These are phyloP conservation scores for Exophiala sideris DNA, from an alignment of 2,329 filamentous ascomycete species.

Conservation along the genomic window DNA sequence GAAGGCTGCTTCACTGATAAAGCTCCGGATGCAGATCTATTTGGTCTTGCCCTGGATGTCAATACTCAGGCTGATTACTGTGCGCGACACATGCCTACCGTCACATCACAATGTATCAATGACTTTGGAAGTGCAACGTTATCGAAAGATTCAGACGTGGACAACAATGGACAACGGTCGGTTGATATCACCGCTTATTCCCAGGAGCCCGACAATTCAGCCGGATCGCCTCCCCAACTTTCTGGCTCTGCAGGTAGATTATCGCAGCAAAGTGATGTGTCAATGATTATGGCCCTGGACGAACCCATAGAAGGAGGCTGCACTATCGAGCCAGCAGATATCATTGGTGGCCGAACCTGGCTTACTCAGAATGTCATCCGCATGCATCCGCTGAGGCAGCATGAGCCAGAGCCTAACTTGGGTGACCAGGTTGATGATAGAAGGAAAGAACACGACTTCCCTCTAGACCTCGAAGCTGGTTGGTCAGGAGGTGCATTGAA, in stretches of 20 bases:
- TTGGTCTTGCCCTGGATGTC: constrained; percentile 2
- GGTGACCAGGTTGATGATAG: background rate
- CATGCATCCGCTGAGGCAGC: constrained; percentile 25
- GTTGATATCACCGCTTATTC: background rate
- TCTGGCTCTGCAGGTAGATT: constrained; percentile 9
- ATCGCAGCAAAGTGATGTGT: constrained; percentile 22
- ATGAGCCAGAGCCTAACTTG: constrained; percentile 4
- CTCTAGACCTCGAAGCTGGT: constrained; percentile 4
- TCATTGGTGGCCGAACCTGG: constrained; percentile 16
- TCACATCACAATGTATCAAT: constrained; percentile 8
- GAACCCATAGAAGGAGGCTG: constrained; percentile 7
- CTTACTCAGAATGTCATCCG: constrained; percentile 26
- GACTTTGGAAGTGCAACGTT: background rate
- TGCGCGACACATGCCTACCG: background rate
- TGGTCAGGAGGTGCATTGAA: constrained; percentile 10
- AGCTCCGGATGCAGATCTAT: background rate
- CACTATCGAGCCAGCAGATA: constrained; percentile 2
- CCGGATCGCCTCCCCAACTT: background rate
- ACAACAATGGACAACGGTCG: background rate
- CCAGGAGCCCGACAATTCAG: background rate
- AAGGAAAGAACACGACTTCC: constrained; percentile 3
- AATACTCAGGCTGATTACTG: constrained; percentile 4
- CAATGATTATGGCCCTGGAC: constrained; percentile 16
- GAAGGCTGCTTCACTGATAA: background rate
- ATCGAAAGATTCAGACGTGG: background rate